Percentiles rank a stretch among this genome's conserved stretches.
Evolutionary conservation across 176 grass and related monocot genomes (phyloP).

Genomic region (Hordeum vulgare): DNA sequence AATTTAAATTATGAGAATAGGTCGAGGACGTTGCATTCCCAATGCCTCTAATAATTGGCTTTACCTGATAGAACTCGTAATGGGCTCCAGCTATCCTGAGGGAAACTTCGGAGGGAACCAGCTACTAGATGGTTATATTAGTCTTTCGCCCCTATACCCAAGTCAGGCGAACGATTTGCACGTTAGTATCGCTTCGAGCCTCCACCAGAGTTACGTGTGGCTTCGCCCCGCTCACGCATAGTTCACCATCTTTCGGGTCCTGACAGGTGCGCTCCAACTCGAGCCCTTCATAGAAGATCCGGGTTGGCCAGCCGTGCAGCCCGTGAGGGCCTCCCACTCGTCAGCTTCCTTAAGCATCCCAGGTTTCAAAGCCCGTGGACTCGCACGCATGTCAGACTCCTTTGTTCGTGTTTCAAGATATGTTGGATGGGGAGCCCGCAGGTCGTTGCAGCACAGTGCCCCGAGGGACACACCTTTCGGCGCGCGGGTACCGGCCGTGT

Average conservation of each 20-base stretch:
- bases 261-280: conserved; percentile 13
- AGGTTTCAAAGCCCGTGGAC: no score
- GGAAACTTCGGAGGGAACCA: conserved; percentile 41
- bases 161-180: conserved; percentile 59
- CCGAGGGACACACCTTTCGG: no score
- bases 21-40: not conserved
- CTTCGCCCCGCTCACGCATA: conserved; percentile 55
- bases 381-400: no score
- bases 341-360: no score
- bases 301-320: no score
- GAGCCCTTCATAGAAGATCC: no score
- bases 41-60: conserved; percentile 27
- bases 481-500: no score
- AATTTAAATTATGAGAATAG: not conserved
- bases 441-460: no score
- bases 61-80: conserved; percentile 6
- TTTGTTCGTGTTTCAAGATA: no score
- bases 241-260: conserved; percentile 79
- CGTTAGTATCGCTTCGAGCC: conserved; percentile 74
- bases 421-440: no score
- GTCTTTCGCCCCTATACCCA: conserved; percentile 34
- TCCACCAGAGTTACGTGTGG: conserved; percentile 77
- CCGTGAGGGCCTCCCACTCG: no score
- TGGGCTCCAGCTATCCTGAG: conserved; percentile 22
- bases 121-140: conserved; percentile 51